Conservation (phyloP, 768 basidiomycete genomes). For the Mrakia gelida region DNA sequence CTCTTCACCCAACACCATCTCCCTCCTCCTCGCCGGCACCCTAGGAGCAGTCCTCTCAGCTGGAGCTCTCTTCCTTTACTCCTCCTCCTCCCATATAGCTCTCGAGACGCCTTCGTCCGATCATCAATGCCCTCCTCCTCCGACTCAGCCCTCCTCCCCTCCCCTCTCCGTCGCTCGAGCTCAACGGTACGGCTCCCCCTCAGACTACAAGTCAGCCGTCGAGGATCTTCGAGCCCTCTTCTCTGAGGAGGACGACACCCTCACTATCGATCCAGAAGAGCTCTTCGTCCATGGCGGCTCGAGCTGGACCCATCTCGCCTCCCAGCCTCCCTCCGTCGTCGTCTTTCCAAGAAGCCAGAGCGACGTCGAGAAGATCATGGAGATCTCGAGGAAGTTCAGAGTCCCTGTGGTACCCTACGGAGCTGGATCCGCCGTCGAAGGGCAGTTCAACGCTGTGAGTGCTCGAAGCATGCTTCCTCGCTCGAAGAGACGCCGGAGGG, state of each 20-base stretch:
- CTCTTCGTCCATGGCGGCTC: constrained; percentile 39
- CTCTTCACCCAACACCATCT: neutral
- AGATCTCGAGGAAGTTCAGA: constrained; percentile 64
- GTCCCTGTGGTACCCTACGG: constrained; percentile 70
- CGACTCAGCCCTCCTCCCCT: neutral
- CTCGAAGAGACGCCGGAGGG: neutral
- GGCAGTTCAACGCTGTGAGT: constrained; percentile 72
- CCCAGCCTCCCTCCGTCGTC: constrained; percentile 53
- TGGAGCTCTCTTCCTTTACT: neutral
- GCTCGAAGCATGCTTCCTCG: too few relatives aligned
- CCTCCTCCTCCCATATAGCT: neutral
- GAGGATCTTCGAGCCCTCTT: neutral
- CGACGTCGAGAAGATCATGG: constrained; percentile 69
- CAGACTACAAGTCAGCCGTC: neutral
- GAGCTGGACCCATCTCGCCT: constrained; percentile 54
- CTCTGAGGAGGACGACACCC: neutral
- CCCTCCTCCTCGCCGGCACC: neutral
- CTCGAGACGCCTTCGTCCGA: neutral
- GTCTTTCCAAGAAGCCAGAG: constrained; percentile 64
- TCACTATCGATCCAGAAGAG: neutral
- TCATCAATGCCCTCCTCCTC: too few relatives aligned
- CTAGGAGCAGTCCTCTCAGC: neutral
- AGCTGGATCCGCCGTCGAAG: constrained; percentile 82
- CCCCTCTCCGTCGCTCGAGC: neutral
- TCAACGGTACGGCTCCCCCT: neutral